phyloP scores from a whole-genome alignment of 2,329 filamentous ascomycete genomes.

The Podosphaera leucotricha region DNA sequence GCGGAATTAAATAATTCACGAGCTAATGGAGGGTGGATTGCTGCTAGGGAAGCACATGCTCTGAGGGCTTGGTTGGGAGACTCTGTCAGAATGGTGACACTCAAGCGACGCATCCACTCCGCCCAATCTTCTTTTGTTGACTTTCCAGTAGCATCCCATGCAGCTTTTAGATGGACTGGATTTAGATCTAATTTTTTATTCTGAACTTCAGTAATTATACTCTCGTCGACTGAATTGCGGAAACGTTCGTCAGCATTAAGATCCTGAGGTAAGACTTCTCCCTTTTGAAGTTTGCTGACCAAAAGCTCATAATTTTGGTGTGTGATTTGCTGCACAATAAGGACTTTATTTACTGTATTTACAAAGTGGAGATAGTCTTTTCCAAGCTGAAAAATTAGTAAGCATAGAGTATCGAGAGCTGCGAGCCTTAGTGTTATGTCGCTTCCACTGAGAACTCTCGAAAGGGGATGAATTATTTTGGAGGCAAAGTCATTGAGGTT shows the following conservation, averaged over 20 bases:
- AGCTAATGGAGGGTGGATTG: slow-evolving; percentile 74
- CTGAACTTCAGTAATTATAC: slow-evolving; percentile 57
- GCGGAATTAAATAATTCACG: slow-evolving; percentile 94
- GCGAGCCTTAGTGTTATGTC: slow-evolving; percentile 55
- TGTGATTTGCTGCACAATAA: slow-evolving; percentile 57
- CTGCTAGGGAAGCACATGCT: slow-evolving; percentile 77
- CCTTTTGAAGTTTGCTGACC: slow-evolving; percentile 79
- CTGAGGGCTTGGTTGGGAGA: slow-evolving; percentile 88
- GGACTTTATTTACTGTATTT: slow-evolving; percentile 71
- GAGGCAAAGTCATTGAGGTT: slow-evolving; percentile 94
- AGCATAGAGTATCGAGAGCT: slow-evolving; percentile 82
- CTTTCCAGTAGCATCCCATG: slow-evolving; percentile 92
- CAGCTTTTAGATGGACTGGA: slow-evolving; percentile 84
- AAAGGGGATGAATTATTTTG: slow-evolving; percentile 84
- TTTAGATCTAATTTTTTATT: slow-evolving; percentile 95
- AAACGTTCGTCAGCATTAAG: slow-evolving; percentile 71
- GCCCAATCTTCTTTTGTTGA: slow-evolving; percentile 98
- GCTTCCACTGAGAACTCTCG: slow-evolving; percentile 50
- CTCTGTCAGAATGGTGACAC: slow-evolving; percentile 80
- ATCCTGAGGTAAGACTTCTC: slow-evolving; percentile 85
- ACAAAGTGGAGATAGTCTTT: slow-evolving; percentile 91
- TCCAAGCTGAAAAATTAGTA: slow-evolving; percentile 84
- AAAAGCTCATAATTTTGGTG: slow-evolving; percentile 85
- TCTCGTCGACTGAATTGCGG: slow-evolving; percentile 54
- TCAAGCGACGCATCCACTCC: slow-evolving; percentile 94